phyloP scores from a whole-genome alignment of 495 filamentous ascomycete species.

The Aspergillus coremiiformis region DNA sequence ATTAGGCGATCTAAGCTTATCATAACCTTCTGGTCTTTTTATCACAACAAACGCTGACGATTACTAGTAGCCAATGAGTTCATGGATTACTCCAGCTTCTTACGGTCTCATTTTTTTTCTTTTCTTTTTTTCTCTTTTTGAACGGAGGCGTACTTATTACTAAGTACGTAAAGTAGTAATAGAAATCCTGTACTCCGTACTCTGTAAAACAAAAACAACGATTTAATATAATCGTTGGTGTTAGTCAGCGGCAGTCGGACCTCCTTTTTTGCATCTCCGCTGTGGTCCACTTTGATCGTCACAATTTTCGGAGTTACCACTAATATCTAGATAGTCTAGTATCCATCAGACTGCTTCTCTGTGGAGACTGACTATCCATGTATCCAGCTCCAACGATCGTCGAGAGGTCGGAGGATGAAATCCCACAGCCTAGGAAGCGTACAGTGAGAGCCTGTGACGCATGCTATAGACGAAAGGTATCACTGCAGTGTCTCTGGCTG shows the following conservation, averaged over 20 bases:
- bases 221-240: background rate
- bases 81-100: too few species aligned
- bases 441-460: slow-evolving; percentile 43
- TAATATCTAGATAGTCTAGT: too few species aligned
- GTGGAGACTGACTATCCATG: slow-evolving; percentile 2
- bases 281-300: background rate
- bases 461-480: slow-evolving; percentile 45
- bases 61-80: too few species aligned
- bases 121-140: too few species aligned
- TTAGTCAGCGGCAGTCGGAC: background rate
- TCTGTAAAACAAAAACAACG: too few species aligned
- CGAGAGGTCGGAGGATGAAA: slow-evolving; percentile 16
- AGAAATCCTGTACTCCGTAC: too few species aligned
- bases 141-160: too few species aligned
- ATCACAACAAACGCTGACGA: too few species aligned
- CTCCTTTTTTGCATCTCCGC: background rate
- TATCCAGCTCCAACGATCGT: slow-evolving; percentile 18
- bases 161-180: too few species aligned
- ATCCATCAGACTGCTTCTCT: too few species aligned
- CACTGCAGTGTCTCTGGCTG: background rate
- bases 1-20: background rate
- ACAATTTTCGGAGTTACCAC: background rate
- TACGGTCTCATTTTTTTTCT: too few species aligned
- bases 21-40: background rate
- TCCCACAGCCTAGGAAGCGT: slow-evolving; percentile 17